Percentiles rank a stretch among this genome's conserved stretches.
These are phyloP conservation scores for Sambucus nigra DNA, from an alignment of 129 eudicot genomes.

Conservation along the genomic window DNA sequence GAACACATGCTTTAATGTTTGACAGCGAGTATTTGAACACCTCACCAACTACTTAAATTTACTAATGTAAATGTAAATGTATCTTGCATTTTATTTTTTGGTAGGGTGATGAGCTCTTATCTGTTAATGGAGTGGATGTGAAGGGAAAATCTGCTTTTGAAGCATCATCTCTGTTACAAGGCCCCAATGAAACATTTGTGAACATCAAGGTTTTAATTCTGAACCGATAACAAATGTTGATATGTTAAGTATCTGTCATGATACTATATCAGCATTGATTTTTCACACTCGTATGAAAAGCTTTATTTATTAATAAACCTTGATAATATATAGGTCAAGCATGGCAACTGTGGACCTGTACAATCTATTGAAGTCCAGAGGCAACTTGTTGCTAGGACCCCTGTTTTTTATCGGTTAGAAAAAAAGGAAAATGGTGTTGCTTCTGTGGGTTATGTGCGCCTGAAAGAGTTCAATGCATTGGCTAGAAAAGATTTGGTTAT, in stretches of 20 bases:
- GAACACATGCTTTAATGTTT: no score
- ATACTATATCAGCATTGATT: background rate
- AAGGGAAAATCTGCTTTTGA: conserved; percentile 90
- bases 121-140: conserved; percentile 70
- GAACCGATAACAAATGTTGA: background rate
- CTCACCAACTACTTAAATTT: no score
- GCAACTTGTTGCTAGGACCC: conserved; percentile 84
- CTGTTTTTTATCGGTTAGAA: conserved; percentile 80
- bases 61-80: background rate
- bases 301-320: background rate
- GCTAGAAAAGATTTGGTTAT: conserved; percentile 89
- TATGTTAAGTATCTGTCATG: background rate
- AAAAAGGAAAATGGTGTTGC: conserved; percentile 48
- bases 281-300: no score
- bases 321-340: conserved; percentile 52
- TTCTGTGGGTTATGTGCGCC: conserved; percentile 78
- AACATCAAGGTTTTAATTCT: conserved; percentile 50
- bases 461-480: conserved; percentile 90
- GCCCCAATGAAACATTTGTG: conserved; percentile 84
- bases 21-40: no score
- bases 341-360: conserved; percentile 85
- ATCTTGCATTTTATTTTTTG: conserved; percentile 1
- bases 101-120: conserved; percentile 84
- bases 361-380: conserved; percentile 58
- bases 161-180: conserved; percentile 79